Percentiles rank a stretch among this genome's conserved stretches.
These are phyloP conservation scores for Adiantum capillusveneris DNA, from an alignment of 75 land plant species.

Conservation along the genomic window DNA sequence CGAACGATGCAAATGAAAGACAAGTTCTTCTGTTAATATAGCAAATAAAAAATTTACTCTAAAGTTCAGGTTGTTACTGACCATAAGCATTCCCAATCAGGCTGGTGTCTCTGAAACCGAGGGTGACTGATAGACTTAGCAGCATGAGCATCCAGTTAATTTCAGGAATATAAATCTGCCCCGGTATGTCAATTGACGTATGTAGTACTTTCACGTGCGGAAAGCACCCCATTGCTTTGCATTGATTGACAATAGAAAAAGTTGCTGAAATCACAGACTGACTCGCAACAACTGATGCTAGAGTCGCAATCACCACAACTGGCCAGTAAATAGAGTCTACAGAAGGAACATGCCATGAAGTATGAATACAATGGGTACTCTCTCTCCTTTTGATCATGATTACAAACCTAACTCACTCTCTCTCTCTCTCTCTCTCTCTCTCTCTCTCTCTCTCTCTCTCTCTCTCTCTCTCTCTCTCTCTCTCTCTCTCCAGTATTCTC, in stretches of 20 bases:
- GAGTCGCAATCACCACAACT: conserved; percentile 53
- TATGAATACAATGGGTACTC: too few relatives aligned
- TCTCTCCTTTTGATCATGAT: too few relatives aligned
- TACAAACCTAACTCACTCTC: too few relatives aligned
- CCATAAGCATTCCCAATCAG: conserved; percentile 79
- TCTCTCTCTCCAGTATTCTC: too few relatives aligned
- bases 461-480: too few relatives aligned
- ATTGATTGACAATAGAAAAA: conserved; percentile 66
- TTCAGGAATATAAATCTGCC: conserved; percentile 79
- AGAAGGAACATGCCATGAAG: not conserved
- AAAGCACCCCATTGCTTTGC: conserved; percentile 53
- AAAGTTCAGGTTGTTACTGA: conserved; percentile 7
- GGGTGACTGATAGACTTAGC: conserved; percentile 39
- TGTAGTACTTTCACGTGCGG: conserved; percentile 69
- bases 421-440: not conserved
- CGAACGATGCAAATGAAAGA: too few relatives aligned
- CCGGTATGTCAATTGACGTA: conserved; percentile 50
- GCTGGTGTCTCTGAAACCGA: conserved; percentile 32
- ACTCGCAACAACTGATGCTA: conserved; percentile 71
- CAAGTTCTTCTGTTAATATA: too few relatives aligned
- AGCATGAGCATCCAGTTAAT: conserved; percentile 62
- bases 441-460: too few relatives aligned
- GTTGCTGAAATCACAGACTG: conserved; percentile 79
- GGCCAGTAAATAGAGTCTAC: conserved; percentile 63
- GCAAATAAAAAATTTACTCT: not conserved